Evolutionary conservation across 108 stramenopile genomes (phyloP).

Genomic region (Skeletonema menzelii): DNA sequence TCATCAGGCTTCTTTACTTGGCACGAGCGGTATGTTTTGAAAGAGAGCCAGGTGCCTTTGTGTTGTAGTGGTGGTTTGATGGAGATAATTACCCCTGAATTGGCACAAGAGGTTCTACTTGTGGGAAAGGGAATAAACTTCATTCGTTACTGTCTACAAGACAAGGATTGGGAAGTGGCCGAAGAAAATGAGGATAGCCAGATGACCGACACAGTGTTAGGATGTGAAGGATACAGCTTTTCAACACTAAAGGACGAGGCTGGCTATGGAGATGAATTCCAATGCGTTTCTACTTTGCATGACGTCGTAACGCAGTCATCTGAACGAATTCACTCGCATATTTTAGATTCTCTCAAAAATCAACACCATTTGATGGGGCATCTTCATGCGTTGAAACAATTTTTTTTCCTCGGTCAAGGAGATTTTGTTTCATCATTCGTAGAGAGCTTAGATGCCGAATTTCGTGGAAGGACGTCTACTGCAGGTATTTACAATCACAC

Average conservation of each 20-base stretch:
- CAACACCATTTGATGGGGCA: slow-evolving; percentile 84
- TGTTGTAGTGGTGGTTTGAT: slow-evolving; percentile 41
- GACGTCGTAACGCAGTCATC: slow-evolving; percentile 57
- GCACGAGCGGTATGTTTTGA: slow-evolving; percentile 80
- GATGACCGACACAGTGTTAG: slow-evolving; percentile 12
- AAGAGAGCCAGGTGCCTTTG: slow-evolving; percentile 62
- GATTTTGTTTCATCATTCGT: slow-evolving; percentile 93
- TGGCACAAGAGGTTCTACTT: slow-evolving; percentile 77
- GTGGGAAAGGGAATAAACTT: slow-evolving; percentile 97
- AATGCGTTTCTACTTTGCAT: slow-evolving; percentile 45
- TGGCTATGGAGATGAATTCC: slow-evolving; percentile 26
- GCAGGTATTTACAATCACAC: slow-evolving; percentile 81
- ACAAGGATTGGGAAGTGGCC: slow-evolving; percentile 69
- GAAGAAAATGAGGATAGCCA: slow-evolving; percentile 23
- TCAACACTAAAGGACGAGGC: slow-evolving; percentile 24
- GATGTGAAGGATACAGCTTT: slow-evolving; percentile 14
- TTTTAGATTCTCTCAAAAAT: slow-evolving; percentile 67
- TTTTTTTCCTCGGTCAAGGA: slow-evolving; percentile 95
- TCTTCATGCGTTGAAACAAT: slow-evolving; percentile 91
- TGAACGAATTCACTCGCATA: slow-evolving; percentile 65
- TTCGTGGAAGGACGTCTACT: slow-evolving; percentile 47
- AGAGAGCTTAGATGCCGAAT: slow-evolving; percentile 77
- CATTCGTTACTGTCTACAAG: slow-evolving; percentile 79
- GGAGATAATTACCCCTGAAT: slow-evolving; percentile 63
- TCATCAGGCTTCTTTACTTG: slow-evolving; percentile 61